Conservation (phyloP, 2,329 filamentous ascomycete genomes). For the Cladobotryum protrusum region DNA sequence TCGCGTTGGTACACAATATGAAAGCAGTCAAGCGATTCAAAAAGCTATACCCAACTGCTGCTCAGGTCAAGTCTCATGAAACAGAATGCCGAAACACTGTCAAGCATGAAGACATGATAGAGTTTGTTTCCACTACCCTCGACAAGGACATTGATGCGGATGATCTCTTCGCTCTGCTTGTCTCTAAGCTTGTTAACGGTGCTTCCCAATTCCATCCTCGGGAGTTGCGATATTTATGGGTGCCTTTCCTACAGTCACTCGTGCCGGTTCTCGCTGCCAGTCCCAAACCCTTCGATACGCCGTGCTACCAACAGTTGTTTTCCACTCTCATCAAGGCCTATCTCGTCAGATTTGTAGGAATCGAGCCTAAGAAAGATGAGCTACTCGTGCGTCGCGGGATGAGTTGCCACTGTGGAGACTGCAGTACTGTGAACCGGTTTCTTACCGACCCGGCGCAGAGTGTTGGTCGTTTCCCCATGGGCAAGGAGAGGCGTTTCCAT, state of each 20-base stretch:
- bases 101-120: conserved; percentile 1
- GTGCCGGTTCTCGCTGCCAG: conserved; percentile 10
- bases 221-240: conserved; percentile 22
- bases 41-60: no score
- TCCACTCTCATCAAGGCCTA: conserved; percentile 17
- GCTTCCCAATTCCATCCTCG: conserved; percentile 9
- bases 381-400: no score
- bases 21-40: no score
- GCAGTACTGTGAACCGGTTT: conserved; percentile 21
- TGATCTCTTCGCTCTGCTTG: conserved; percentile 16
- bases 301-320: conserved; percentile 20
- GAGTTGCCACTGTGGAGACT: conserved; percentile 21
- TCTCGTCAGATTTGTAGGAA: conserved; percentile 17
- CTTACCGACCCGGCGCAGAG: conserved; percentile 13
- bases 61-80: neutral
- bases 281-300: conserved; percentile 7
- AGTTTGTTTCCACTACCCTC: conserved; percentile 11
- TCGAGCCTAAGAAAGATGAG: conserved; percentile 16
- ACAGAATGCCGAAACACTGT: neutral
- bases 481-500: conserved; percentile 16
- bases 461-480: conserved; percentile 12
- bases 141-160: conserved; percentile 12
- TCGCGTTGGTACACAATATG: neutral
- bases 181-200: conserved; percentile 14
- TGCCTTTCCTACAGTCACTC: conserved; percentile 23